These are phyloP conservation scores for Penicillium samsonianum DNA, from an alignment of 495 filamentous ascomycete genomes.

Conservation along the genomic window DNA sequence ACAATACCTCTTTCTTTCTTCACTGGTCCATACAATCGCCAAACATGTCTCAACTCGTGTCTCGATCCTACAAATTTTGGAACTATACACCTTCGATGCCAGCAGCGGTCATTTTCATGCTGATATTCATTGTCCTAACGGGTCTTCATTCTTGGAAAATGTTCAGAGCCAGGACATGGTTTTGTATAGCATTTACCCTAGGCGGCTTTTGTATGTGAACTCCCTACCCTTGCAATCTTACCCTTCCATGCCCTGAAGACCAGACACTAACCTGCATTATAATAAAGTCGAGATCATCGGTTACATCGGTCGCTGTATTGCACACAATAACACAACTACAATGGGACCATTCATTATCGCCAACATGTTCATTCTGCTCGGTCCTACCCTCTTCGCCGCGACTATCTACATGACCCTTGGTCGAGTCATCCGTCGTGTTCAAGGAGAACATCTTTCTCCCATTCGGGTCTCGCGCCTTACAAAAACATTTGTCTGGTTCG, in stretches of 20 bases:
- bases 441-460: conserved; percentile 34
- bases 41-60: neutral
- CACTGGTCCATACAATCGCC: neutral
- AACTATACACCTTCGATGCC: conserved; percentile 6
- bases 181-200: conserved; percentile 58
- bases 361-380: conserved; percentile 33
- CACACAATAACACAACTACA: conserved; percentile 15
- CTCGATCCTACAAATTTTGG: conserved; percentile 4
- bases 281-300: conserved; percentile 50
- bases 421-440: conserved; percentile 41
- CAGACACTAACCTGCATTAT: neutral
- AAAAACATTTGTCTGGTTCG: conserved; percentile 29
- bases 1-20: neutral
- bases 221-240: neutral
- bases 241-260: neutral
- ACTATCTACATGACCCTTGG: conserved; percentile 57
- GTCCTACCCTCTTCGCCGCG: conserved; percentile 48
- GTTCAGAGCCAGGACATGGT: conserved; percentile 53
- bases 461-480: conserved; percentile 14
- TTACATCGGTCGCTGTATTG: conserved; percentile 48
- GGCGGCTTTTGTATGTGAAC: conserved; percentile 53
- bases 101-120: conserved; percentile 44
- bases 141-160: conserved; percentile 48
- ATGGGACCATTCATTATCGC: conserved; percentile 23
- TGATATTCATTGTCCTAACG: conserved; percentile 48